Evolutionary conservation across 306 rosid species (phyloP), one percentile per base, ranked within the genome.

Genomic region (Boehmeria nivea): DNA sequence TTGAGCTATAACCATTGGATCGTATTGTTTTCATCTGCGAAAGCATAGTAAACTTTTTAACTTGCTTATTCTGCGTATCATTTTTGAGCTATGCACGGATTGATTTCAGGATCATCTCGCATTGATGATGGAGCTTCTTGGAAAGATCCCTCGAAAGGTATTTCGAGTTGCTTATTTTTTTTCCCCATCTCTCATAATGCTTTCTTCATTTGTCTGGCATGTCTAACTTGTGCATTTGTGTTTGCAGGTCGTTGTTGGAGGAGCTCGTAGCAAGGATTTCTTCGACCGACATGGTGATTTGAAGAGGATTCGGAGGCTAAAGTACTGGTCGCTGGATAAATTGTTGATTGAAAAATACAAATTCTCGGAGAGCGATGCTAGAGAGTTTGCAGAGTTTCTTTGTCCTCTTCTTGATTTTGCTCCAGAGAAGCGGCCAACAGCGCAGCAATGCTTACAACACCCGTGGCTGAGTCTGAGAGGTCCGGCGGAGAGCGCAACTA

Each of bases 71-170:
- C 23, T 11, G 43, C 60, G 20, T 36, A 17, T 37, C 22, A 57
- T 59, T 24, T 48, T 4, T 37, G 22, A 42, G 20, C 37, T 43
- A 12, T 42, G 55, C n/a, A 43, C n/a, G 17, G 63, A 46, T 71
- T 80, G 72, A 69, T 82, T 70, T 61, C 84, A 91, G 99, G 99
- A 91, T 65, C 96, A 91, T 69, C 95, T 91, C 51, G 98, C 98
- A 61, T 58, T 84, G 69, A 87, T 91, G 98, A 91, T 91, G 95
- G 98, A 91, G 70, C 93, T 91, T 60, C 95, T 91, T 18, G 95
- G 95, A 54, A 87, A 87, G 86, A 84, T 90, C 72, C 95, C 95
- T 24, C 79, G 88, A 60, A 86, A 82, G 85, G 97, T 90, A 61
- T 57, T 18, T 61, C 58, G 16, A 54, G 37, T 65, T 60, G 33